phyloP scores from a whole-genome alignment of 1,139 yeast species.

The Suzukiozyma palmioleophila region DNA sequence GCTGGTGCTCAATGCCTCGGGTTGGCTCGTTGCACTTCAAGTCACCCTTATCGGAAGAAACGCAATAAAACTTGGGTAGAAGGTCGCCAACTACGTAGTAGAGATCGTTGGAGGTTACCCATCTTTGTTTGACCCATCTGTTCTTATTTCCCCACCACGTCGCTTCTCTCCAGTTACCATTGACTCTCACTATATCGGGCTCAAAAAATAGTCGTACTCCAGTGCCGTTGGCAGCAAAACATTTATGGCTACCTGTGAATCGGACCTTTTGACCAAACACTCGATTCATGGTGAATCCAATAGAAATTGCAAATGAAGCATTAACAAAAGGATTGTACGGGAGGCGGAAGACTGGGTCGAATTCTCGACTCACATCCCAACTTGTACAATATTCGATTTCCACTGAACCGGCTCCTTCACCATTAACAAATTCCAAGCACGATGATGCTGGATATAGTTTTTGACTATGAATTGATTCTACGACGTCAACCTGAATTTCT shows the following conservation, averaged over 20 bases:
- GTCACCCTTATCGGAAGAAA: neutral
- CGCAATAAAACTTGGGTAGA: neutral
- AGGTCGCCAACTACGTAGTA: neutral
- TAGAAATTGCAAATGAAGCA: neutral
- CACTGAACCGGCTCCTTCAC: neutral
- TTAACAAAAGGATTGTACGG: neutral
- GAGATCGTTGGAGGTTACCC: neutral
- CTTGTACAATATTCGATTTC: neutral
- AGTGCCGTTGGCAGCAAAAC: neutral
- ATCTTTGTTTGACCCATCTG: neutral
- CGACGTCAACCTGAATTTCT: neutral
- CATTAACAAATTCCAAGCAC: neutral
- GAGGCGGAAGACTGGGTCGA: neutral
- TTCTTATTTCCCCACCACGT: slow-evolving; percentile 1
- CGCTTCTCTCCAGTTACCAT: neutral
- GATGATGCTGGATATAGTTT: neutral
- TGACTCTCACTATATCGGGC: neutral
- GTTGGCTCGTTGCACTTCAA: neutral
- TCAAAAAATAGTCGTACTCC: neutral
- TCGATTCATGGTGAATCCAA: neutral
- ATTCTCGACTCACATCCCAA: neutral
- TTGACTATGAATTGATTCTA: neutral
- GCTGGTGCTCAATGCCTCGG: neutral
- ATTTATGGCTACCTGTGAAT: neutral
- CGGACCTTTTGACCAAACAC: neutral